A percentile compares a stretch with the other conserved stretches of the same genome.
These are phyloP conservation scores for Thozetella sp. DNA, from an alignment of 495 filamentous ascomycete species.

Conservation along the genomic window DNA sequence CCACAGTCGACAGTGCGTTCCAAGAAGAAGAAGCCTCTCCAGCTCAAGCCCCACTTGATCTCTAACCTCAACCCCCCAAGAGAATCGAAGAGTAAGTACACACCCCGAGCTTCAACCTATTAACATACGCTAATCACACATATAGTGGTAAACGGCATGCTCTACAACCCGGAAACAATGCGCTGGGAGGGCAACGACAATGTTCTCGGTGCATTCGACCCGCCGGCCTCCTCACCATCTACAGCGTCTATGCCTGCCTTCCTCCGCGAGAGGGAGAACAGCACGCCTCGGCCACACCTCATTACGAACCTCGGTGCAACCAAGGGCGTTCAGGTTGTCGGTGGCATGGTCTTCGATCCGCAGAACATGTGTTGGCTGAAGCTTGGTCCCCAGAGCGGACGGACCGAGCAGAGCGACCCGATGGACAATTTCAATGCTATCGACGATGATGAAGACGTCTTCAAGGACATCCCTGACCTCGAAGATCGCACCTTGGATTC, in stretches of 20 bases:
- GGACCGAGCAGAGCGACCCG: constrained; percentile 40
- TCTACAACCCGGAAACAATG: constrained; percentile 81
- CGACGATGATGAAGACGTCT: constrained; percentile 61
- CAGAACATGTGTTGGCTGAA: constrained; percentile 95
- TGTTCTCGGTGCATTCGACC: constrained; percentile 73
- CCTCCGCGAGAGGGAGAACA: constrained; percentile 50
- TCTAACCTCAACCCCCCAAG: constrained; percentile 47
- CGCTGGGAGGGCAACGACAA: constrained; percentile 98
- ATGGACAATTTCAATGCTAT: constrained; percentile 81
- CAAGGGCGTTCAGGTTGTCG: constrained; percentile 84
- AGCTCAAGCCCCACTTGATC: constrained; percentile 51
- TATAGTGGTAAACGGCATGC: constrained; percentile 89
- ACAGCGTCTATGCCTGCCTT: constrained; percentile 43
- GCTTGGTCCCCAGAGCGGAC: constrained; percentile 45
- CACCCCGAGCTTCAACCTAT: not conserved
- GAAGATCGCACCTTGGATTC: constrained; percentile 48
- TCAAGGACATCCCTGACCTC: constrained; percentile 58
- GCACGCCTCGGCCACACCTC: constrained; percentile 82
- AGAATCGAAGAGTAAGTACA: constrained; percentile 46
- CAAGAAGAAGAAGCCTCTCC: constrained; percentile 61
- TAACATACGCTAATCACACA: constrained; percentile 18
- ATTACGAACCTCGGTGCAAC: constrained; percentile 82
- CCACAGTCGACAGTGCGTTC: constrained; percentile 40
- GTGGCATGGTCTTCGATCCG: constrained; percentile 97
- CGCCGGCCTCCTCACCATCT: constrained; percentile 47